Evolutionary conservation across 306 rosid genomes (phyloP), one percentile per base, ranked within the genome.

Genomic region (Trifolium fragiferum): DNA sequence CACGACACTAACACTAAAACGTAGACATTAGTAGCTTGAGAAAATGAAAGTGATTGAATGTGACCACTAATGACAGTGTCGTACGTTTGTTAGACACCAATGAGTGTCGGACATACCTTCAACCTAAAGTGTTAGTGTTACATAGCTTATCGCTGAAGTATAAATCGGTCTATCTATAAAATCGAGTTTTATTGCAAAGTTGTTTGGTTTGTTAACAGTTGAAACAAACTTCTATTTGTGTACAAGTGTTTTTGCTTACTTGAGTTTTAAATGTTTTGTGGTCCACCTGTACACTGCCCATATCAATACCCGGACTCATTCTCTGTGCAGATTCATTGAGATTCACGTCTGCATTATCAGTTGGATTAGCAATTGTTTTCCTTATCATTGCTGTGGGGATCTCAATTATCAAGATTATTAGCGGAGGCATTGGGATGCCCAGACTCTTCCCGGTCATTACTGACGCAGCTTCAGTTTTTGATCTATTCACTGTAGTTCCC

Each of bases 331-430:
- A 92, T 90, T 92, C 98, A 49, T 82, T 92, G 86, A 90, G 91
- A 49, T 92, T 82, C 83, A 88, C 96, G 3, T 92, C 98, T 61
- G 94, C 98, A 8, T 66, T 92, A 75, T 92, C 98, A 32, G 83
- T 92, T 83, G 98, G 67, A 15, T 85, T 92, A 72, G 98, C 98
- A 68, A 82, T 90, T 81, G 87, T 78, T 61, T 92, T 90, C 82
- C 98, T 92, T 69, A 88, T 89, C 55, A 88, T 92, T 68, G 93
- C 98, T 23, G 82, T 90, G 69, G 98, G 96, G 71, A 92, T 92
- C 61, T 76, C 98, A 25, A 75, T 90, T 14, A 25, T 90, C 81
- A 92, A 92, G 87, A 84, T 92, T 80, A 11, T 80, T 32, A 84
- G 78, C 67, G 94, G 94, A 71, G 90, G 94, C 72, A 46, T 92